These are phyloP conservation scores for Hypoxylon intermedium DNA, from an alignment of 495 filamentous ascomycete genomes.

Conservation along the genomic window DNA sequence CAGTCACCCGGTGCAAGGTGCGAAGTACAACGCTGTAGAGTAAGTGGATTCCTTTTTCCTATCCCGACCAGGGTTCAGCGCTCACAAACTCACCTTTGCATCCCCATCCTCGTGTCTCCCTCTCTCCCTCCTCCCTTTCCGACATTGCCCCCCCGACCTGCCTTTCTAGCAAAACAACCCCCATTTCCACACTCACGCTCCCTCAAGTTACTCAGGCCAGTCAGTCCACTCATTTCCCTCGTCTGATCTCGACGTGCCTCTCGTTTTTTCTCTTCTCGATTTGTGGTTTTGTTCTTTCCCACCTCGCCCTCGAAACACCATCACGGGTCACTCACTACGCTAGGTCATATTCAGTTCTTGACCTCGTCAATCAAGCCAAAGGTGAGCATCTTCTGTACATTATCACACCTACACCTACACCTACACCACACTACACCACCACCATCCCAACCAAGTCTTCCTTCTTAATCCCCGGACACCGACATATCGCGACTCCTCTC, in stretches of 20 bases:
- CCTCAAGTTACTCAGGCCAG: constrained; percentile 41
- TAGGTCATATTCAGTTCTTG: constrained; percentile 38
- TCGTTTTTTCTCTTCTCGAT: constrained; percentile 38
- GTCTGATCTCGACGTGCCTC: constrained; percentile 42
- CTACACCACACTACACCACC: too few species aligned
- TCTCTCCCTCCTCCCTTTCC: constrained; percentile 28
- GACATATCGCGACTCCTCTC: constrained; percentile 8
- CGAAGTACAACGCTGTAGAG: constrained; percentile 1
- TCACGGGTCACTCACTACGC: constrained; percentile 19
- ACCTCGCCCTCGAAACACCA: constrained; percentile 10
- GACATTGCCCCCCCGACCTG: constrained; percentile 31
- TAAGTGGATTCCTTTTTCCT: background rate
- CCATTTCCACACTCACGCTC: constrained; percentile 39
- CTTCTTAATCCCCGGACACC: constrained; percentile 5
- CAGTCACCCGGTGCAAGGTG: background rate
- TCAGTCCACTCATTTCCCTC: constrained; percentile 43
- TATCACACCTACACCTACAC: too few species aligned
- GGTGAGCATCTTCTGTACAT: too few species aligned
- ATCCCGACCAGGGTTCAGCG: constrained; percentile 14
- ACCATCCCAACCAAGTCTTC: background rate
- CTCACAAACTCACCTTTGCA: constrained; percentile 18
- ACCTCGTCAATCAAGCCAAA: constrained; percentile 38
- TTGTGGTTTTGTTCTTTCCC: constrained; percentile 33
- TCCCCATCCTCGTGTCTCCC: constrained; percentile 32
- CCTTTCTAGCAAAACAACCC: constrained; percentile 36